Evolutionary conservation across 371 early-diverging fungal species (phyloP), one percentile per base, ranked within the genome.

Genomic region (Homolaphlyctis polyrhiza): DNA sequence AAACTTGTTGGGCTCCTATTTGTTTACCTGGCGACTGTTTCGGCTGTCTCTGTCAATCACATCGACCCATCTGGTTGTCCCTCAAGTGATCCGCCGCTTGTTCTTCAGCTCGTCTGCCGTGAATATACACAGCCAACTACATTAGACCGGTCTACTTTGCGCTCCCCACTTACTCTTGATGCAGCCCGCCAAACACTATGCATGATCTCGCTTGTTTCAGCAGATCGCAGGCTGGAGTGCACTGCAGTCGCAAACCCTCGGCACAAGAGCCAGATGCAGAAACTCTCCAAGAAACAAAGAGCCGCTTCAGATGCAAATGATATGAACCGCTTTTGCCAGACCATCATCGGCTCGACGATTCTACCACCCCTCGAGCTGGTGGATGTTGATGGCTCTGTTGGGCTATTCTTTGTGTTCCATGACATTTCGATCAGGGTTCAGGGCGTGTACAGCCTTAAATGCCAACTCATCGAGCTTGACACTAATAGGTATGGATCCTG

Each of bases 401-500:
- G 90, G 14, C 86, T 91, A 49, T 92, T 82, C 51, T 90, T 89
- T 66, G 73, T 89, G 47, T 90, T 90, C 67, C 86, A 83, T 61
- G 91, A 90, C 47, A 63, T 90, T 11, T 85, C 85, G 50, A 78
- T 90, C 28, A 74, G 91, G 39, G 82, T 81, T 14, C 85, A 86
- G 65, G 91, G 91, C 3, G 61, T 68, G 0, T 90, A 83, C 73
- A 77, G 83, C 4, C 73, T 90, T 3, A 76, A 76, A 58, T 89
- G 89, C 64, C 78, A 84, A 1, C 74, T 90, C 0, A 62, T 68
- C 30, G 58, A 62, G 23, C 39, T 63, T 14, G 52, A 51, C 27
- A 8, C n/a, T 6, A 21, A 25, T 14, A 21, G 52, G 52, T 51
- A 51, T 14, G 32, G 39, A 39, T 8, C 8, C 18, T 8, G 39